Conservation (phyloP, 225 moss, liverwort and hornwort species). For the Bryum argenteum region DNA sequence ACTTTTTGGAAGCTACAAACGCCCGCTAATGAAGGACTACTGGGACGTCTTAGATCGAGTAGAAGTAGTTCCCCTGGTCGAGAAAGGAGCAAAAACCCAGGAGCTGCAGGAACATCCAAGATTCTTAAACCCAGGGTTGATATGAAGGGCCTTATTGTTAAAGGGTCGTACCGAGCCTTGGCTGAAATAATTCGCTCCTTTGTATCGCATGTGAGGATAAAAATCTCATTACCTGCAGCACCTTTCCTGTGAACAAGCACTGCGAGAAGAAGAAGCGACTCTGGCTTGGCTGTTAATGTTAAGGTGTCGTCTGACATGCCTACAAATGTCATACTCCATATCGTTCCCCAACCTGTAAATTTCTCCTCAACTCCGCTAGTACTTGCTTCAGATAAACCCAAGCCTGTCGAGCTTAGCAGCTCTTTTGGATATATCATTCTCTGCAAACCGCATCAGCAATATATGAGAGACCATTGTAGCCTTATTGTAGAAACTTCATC, state of each 20-base stretch:
- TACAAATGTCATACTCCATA: slow-evolving; percentile 98
- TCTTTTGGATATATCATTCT: slow-evolving; percentile 71
- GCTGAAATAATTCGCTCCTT: slow-evolving; percentile 61
- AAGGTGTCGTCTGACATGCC: slow-evolving; percentile 56
- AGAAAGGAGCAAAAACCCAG: slow-evolving; percentile 84
- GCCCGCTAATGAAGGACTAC: slow-evolving; percentile 42
- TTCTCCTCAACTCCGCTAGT: slow-evolving; percentile 51
- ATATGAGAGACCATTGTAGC: slow-evolving; percentile 9
- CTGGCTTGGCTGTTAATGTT: slow-evolving; percentile 33
- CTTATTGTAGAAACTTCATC: slow-evolving; percentile 5
- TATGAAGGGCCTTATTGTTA: slow-evolving; percentile 39
- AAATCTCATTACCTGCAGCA: slow-evolving; percentile 69
- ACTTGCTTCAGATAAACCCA: slow-evolving; percentile 49
- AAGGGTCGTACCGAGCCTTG: slow-evolving; percentile 65
- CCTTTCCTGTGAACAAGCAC: slow-evolving; percentile 79
- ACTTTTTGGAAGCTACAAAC: slow-evolving; percentile 53
- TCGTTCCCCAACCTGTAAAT: slow-evolving; percentile 73
- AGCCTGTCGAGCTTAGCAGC: slow-evolving; percentile 40
- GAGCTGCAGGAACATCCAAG: slow-evolving; percentile 79
- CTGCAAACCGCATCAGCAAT: slow-evolving; percentile 36
- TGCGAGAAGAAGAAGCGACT: slow-evolving; percentile 58
- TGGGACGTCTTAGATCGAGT: slow-evolving; percentile 79
- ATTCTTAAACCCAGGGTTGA: slow-evolving; percentile 63
- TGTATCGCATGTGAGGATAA: slow-evolving; percentile 68
- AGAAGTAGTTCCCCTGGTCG: slow-evolving; percentile 78